Evolutionary conservation across 768 basidiomycete species (phyloP), one percentile per base, ranked within the genome.

Genomic region (Lentinula raphanica): DNA sequence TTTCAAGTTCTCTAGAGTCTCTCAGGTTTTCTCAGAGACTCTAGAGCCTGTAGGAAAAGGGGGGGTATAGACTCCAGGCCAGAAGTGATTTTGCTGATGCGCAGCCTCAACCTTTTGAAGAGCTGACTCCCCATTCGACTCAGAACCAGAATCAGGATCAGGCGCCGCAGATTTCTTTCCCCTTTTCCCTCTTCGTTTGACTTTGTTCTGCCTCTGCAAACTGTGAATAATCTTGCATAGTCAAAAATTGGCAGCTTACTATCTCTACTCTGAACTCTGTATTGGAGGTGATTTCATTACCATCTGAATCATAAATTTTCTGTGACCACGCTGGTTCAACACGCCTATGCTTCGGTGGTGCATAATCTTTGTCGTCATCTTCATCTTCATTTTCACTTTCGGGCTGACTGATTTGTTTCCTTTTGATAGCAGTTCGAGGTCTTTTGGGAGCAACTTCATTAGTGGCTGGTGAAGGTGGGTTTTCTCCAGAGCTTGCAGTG

Each of bases 51-150:
- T n/a, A n/a, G n/a, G n/a, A n/a, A n/a, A n/a, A n/a, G n/a, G n/a
- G n/a, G n/a, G n/a, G n/a, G n/a, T n/a, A n/a, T n/a, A n/a, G n/a
- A n/a, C n/a, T n/a, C n/a, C n/a, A n/a, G n/a, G n/a, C n/a, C n/a
- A n/a, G n/a, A n/a, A n/a, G n/a, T n/a, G n/a, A n/a, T n/a, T n/a
- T n/a, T n/a, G n/a, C n/a, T n/a, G n/a, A n/a, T n/a, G n/a, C n/a
- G 32, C 5, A 11, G 27, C 54, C 25, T 55, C 17, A 25, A 55
- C 32, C 25, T 36, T 9, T 21, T 38, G 54, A 19, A 55, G 38
- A 23, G 54, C 54, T 38, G 54, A 55, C 54, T 38, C 32, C 19
- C 54, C 54, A 25, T 55, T 36, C 35, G 32, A 55, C 39, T 55
- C 38, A 29, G 21, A 31, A 23, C 54, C 54, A n/a, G 15, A 38